Conservation (phyloP, 2,329 filamentous ascomycete genomes). For the Exophiala sideris region DNA sequence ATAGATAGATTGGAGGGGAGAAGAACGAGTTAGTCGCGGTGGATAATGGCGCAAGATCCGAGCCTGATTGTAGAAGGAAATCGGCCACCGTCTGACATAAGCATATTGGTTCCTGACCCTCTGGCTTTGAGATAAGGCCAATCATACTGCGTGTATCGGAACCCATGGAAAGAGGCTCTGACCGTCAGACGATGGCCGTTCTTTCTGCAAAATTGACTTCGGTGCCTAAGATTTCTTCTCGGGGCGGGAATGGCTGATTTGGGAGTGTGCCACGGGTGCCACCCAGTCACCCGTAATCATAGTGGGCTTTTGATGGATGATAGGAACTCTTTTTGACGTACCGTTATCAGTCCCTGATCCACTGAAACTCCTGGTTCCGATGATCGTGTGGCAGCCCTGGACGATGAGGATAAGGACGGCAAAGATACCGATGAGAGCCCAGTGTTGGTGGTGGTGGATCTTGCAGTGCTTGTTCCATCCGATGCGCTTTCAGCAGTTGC, state of each 20-base stretch:
- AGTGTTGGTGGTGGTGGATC: constrained; percentile 1
- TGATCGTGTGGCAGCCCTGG: constrained; percentile 1
- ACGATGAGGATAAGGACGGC: not conserved
- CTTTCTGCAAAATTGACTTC: no score
- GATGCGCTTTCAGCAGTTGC: no score
- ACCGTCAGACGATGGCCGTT: no score
- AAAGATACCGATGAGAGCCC: constrained; percentile 9
- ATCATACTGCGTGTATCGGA: no score
- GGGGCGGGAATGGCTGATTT: not conserved
- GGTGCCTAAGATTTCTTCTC: not conserved
- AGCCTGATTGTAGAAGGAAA: not conserved
- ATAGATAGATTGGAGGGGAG: not conserved
- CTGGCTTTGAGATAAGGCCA: no score
- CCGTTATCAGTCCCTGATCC: constrained; percentile 23
- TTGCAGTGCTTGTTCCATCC: not conserved
- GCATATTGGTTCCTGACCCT: no score
- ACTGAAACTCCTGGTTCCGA: not conserved
- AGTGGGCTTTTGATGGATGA: not conserved
- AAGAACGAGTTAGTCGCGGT: constrained; percentile 4
- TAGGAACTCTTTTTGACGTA: constrained; percentile 4
- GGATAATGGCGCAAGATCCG: not conserved
- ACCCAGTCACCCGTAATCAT: not conserved
- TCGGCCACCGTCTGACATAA: not conserved
- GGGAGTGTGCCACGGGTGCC: not conserved
- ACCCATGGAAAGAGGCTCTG: no score